Evolutionary conservation across 345 rosid genomes (phyloP).

Genomic region (Salix brachista): DNA sequence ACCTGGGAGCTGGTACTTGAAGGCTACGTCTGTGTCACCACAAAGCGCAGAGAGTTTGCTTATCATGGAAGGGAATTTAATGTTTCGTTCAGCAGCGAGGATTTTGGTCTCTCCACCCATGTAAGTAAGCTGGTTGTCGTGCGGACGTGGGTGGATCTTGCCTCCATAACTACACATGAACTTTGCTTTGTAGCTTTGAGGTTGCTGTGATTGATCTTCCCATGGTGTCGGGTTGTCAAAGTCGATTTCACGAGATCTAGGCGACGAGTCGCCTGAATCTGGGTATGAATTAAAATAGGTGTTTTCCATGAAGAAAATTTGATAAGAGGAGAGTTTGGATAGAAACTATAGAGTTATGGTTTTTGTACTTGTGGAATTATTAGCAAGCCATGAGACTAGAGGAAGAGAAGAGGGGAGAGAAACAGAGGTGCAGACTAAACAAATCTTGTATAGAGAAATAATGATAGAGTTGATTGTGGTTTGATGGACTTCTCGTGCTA

Average conservation of each 20-base stretch:
- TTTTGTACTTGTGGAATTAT: not conserved
- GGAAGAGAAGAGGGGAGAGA: not conserved
- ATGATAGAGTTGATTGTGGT: not conserved
- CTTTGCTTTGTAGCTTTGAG: conserved; percentile 51
- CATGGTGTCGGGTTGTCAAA: conserved; percentile 73
- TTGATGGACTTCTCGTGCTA: not conserved
- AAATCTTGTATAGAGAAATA: not conserved
- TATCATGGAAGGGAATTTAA: conserved; percentile 53
- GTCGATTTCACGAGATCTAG: conserved; percentile 91
- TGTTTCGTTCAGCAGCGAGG: conserved; percentile 66
- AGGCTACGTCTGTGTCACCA: conserved; percentile 46
- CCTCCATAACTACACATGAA: conserved; percentile 93
- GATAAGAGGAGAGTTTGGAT: not conserved
- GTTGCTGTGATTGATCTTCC: conserved; percentile 57
- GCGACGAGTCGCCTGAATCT: conserved; percentile 86
- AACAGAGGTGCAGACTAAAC: not conserved
- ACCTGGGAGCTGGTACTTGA: conserved; percentile 92
- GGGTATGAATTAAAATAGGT: conserved; percentile 62
- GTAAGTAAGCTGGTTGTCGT: conserved; percentile 85
- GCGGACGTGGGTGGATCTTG: conserved; percentile 92
- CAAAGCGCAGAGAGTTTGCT: conserved; percentile 58
- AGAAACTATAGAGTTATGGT: not conserved
- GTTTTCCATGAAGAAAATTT: conserved; percentile 49
- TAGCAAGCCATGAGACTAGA: not conserved
- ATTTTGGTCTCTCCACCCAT: conserved; percentile 90